Conservation (phyloP, 495 filamentous ascomycete genomes). For the Arthonia radiata region DNA sequence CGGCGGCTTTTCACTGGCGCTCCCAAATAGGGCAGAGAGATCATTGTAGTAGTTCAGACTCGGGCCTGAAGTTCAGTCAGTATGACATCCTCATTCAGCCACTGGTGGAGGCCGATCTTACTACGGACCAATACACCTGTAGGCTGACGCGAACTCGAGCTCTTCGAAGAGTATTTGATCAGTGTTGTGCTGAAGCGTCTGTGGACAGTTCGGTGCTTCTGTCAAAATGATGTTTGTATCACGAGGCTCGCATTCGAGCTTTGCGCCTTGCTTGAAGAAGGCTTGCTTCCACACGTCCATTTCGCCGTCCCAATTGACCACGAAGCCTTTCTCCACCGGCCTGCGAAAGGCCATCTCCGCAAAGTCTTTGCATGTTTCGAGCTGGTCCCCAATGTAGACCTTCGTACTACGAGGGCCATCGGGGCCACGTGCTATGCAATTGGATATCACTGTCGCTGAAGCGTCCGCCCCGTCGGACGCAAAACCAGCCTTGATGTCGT, state of each 20-base stretch:
- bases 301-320: slow-evolving; percentile 92
- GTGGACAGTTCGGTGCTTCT: slow-evolving; percentile 74
- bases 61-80: slow-evolving; percentile 31
- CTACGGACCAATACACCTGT: slow-evolving; percentile 43
- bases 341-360: slow-evolving; percentile 70
- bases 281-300: slow-evolving; percentile 87
- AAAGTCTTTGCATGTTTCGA: slow-evolving; percentile 66
- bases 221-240: slow-evolving; percentile 64
- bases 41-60: slow-evolving; percentile 71
- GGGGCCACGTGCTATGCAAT: slow-evolving; percentile 54
- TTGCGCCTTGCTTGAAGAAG: slow-evolving; percentile 55
- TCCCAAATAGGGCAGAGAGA: slow-evolving; percentile 34
- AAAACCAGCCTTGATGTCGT: slow-evolving; percentile 84
- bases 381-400: slow-evolving; percentile 53
- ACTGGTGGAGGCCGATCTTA: too few relatives aligned
- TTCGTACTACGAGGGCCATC: slow-evolving; percentile 32
- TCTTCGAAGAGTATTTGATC: slow-evolving; percentile 97
- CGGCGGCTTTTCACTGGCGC: slow-evolving; percentile 28
- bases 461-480: slow-evolving; percentile 16
- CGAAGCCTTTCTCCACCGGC: slow-evolving; percentile 83
- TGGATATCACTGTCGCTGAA: slow-evolving; percentile 40
- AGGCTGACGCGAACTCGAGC: slow-evolving; percentile 79
- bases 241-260: slow-evolving; percentile 42
- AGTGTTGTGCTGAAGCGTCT: slow-evolving; percentile 58
- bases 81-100: too few relatives aligned